Evolutionary conservation across 2,329 filamentous ascomycete genomes (phyloP).

Genomic region (Leptosphaerulina australis): DNA sequence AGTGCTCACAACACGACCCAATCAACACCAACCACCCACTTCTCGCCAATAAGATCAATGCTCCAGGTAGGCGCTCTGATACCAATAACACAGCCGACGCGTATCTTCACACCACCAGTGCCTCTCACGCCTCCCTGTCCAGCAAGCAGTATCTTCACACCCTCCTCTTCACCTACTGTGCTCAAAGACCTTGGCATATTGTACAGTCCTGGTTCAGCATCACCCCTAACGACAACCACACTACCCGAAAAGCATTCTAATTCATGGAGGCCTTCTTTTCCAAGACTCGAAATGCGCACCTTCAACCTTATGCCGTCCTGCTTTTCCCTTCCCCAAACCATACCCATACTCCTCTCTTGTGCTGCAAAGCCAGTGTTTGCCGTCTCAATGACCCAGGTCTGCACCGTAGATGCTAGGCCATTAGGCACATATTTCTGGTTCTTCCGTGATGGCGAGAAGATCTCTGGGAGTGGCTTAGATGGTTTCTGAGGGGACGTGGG

Average conservation of each 20-base stretch:
- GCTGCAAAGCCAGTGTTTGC: slow-evolving; percentile 27
- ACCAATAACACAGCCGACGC: slow-evolving; percentile 40
- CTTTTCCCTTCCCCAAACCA: slow-evolving; percentile 25
- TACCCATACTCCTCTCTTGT: slow-evolving; percentile 14
- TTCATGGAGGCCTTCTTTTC: slow-evolving; percentile 2
- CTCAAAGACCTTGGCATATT: slow-evolving; percentile 18
- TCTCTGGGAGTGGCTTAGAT: slow-evolving; percentile 54
- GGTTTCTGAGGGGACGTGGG: slow-evolving; percentile 36
- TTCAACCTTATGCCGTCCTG: slow-evolving; percentile 37
- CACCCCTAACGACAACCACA: slow-evolving; percentile 32
- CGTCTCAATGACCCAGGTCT: slow-evolving; percentile 58
- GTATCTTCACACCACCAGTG: slow-evolving; percentile 26
- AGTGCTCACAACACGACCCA: slow-evolving; percentile 44
- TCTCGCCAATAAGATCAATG: slow-evolving; percentile 42
- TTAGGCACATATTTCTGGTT: slow-evolving; percentile 57
- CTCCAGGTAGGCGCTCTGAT: slow-evolving; percentile 52
- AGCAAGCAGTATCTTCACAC: slow-evolving; percentile 34
- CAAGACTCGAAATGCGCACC: slow-evolving; percentile 16
- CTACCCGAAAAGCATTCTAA: slow-evolving; percentile 31
- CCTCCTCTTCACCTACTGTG: not conserved
- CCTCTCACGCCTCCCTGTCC: slow-evolving; percentile 34
- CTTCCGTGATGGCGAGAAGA: slow-evolving; percentile 60
- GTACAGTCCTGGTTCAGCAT: slow-evolving; percentile 22
- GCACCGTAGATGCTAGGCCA: slow-evolving; percentile 57
- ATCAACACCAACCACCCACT: slow-evolving; percentile 52